Conservation (phyloP, 495 filamentous ascomycete species). For the Aspergillus heteromorphus region DNA sequence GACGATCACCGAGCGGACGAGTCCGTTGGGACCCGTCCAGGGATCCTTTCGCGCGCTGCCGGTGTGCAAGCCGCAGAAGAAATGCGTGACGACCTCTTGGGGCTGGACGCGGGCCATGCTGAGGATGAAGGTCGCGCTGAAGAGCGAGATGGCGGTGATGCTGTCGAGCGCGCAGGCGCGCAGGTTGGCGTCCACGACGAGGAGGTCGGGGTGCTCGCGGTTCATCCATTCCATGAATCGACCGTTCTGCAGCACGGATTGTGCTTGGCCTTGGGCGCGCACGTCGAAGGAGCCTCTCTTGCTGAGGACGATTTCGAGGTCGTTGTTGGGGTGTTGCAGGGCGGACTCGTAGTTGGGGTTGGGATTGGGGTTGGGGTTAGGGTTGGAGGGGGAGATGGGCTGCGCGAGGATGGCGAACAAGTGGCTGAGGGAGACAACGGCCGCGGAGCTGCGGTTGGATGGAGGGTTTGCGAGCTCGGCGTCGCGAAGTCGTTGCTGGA, state of each 20-base stretch:
- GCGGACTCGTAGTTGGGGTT: not conserved
- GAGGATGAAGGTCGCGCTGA: not conserved
- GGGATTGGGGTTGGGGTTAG: not conserved
- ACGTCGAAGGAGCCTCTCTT: not conserved
- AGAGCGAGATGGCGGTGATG: not conserved
- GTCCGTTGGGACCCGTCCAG: not conserved
- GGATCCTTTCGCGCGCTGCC: not conserved
- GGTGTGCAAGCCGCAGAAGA: not conserved
- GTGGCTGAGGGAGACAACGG: not conserved
- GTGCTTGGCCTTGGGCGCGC: not conserved
- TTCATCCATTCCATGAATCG: not conserved
- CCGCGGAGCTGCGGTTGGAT: not conserved
- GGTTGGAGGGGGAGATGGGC: not conserved
- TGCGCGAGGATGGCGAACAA: not conserved
- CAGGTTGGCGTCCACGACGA: not conserved
- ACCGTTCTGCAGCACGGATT: not conserved
- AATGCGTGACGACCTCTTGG: not conserved
- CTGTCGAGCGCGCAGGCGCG: not conserved
- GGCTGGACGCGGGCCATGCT: not conserved
- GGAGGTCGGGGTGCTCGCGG: not conserved
- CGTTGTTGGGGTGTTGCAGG: not conserved
- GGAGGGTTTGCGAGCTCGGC: not conserved
- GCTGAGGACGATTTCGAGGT: not conserved
- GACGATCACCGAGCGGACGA: not conserved
- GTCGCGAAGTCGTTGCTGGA: not conserved